These are phyloP conservation scores for Sarocladiaceae sp. DNA, from an alignment of 2,329 filamentous ascomycete genomes.

Conservation along the genomic window DNA sequence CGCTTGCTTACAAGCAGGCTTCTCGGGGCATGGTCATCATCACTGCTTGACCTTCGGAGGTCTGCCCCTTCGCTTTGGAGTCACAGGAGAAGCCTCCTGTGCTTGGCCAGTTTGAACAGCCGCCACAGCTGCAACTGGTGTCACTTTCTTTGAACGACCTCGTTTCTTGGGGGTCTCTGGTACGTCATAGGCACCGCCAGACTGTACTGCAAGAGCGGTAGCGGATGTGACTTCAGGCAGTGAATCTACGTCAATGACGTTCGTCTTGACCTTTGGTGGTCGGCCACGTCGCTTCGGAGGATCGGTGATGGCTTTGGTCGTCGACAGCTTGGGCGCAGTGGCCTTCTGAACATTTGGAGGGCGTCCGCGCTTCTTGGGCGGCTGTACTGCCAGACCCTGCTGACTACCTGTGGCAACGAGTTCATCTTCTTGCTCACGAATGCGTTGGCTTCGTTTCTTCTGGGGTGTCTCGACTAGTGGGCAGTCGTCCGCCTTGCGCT, in stretches of 20 bases:
- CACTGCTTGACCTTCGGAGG: background rate
- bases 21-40: background rate
- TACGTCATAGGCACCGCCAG: background rate
- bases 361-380: slow-evolving; percentile 4
- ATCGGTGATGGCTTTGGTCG: background rate
- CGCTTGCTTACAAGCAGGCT: background rate
- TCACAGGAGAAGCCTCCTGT: background rate
- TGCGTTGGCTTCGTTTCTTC: background rate
- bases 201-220: background rate
- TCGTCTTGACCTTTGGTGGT: background rate
- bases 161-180: no score
- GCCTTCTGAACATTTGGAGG: slow-evolving; percentile 1
- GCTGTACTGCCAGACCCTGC: background rate
- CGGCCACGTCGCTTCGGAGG: slow-evolving; percentile 4
- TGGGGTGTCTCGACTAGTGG: background rate
- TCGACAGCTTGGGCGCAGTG: background rate
- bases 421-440: background rate
- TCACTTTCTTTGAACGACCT: no score
- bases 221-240: no score
- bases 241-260: background rate
- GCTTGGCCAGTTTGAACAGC: background rate
- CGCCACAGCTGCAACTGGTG: background rate
- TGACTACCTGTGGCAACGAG: background rate
- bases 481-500: no score
- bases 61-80: background rate